phyloP scores from a whole-genome alignment of 352 stramenopile genomes.

The Phytophthora syringae region DNA sequence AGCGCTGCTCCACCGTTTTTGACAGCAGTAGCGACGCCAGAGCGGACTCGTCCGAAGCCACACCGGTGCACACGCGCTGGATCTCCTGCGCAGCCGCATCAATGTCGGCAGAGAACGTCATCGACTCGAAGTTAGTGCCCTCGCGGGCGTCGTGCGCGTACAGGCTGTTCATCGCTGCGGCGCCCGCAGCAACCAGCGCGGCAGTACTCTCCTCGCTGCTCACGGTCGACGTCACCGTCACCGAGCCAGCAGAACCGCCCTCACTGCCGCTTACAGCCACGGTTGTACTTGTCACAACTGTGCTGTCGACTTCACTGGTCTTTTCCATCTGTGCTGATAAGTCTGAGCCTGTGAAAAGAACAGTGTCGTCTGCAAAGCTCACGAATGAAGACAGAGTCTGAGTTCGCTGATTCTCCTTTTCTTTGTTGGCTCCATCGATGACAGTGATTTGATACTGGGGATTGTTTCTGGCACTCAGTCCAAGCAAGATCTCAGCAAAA shows the following conservation, averaged over 20 bases:
- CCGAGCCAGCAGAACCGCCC: neutral
- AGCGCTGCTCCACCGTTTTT: conserved; percentile 18
- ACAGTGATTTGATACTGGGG: conserved; percentile 23
- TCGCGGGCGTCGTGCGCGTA: conserved; percentile 1
- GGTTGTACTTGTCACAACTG: neutral
- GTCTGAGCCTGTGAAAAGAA: conserved; percentile 16
- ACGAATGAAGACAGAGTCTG: conserved; percentile 25
- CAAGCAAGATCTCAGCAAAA: conserved; percentile 19
- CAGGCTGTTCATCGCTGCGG: neutral
- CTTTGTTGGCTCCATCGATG: conserved; percentile 30
- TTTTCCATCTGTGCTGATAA: neutral
- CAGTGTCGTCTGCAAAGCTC: conserved; percentile 27
- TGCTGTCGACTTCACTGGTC: neutral
- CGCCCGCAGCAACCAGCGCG: neutral
- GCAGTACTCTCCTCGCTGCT: neutral
- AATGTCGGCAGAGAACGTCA: conserved; percentile 44
- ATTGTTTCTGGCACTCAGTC: conserved; percentile 7
- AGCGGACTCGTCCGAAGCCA: conserved; percentile 26
- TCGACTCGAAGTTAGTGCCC: conserved; percentile 24
- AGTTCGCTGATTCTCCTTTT: conserved; percentile 9
- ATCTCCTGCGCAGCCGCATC: conserved; percentile 54
- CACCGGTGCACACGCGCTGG: conserved; percentile 31
- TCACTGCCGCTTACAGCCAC: neutral
- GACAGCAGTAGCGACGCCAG: conserved; percentile 16
- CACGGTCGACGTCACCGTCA: no score